These are phyloP conservation scores for Fusarium neocosmosporiellum DNA, from an alignment of 2,329 filamentous ascomycete species.

Conservation along the genomic window DNA sequence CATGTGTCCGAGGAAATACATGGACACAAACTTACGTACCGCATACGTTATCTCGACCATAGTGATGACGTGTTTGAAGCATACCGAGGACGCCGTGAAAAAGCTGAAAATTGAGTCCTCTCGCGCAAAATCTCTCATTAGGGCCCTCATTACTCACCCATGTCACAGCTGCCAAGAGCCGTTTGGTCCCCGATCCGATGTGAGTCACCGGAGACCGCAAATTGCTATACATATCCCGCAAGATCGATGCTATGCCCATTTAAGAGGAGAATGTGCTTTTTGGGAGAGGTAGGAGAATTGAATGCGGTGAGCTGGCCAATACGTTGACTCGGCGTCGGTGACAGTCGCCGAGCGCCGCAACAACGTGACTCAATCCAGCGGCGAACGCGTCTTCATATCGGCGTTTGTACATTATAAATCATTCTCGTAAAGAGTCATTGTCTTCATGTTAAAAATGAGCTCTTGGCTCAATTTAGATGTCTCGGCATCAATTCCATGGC, in stretches of 20 bases:
- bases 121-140: background rate
- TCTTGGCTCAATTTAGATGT: background rate
- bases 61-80: background rate
- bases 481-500: background rate
- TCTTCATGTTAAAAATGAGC: background rate
- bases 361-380: background rate
- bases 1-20: background rate
- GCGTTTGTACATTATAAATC: background rate
- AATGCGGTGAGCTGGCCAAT: background rate
- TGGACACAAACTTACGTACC: background rate
- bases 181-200: background rate
- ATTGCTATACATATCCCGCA: background rate
- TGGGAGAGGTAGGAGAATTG: background rate
- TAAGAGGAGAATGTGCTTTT: background rate
- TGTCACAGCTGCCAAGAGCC: background rate
- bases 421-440: background rate
- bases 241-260: background rate
- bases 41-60: background rate
- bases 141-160: background rate
- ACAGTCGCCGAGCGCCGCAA: background rate
- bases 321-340: background rate
- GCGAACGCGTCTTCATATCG: background rate
- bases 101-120: background rate
- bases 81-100: background rate
- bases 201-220: background rate